A percentile compares a stretch with the other conserved stretches of the same genome.
Conservation (phyloP, 2,329 filamentous ascomycete species). For the Colletotrichum musicola region DNA sequence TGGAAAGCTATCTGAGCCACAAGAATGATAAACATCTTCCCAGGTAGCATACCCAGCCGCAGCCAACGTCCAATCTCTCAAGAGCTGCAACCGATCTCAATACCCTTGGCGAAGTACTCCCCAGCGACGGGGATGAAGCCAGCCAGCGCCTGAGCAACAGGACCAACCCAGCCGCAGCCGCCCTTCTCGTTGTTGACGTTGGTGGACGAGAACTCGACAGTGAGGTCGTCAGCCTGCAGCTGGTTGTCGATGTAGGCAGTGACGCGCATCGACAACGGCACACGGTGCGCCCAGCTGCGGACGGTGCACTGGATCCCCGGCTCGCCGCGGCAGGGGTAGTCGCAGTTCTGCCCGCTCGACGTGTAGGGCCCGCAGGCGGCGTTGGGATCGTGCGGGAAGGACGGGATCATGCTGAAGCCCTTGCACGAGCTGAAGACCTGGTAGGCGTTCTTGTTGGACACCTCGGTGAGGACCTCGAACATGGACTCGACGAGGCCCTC, state of each 20-base stretch:
- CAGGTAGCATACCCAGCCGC: no score
- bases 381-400: slow-evolving; percentile 6
- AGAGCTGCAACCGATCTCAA: slow-evolving; percentile 26
- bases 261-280: slow-evolving; percentile 36
- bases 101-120: slow-evolving; percentile 29
- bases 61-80: background rate
- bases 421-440: slow-evolving; percentile 36
- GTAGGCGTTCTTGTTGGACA: slow-evolving; percentile 31
- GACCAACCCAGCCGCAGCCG: slow-evolving; percentile 32
- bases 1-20: no score
- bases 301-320: slow-evolving; percentile 34
- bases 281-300: slow-evolving; percentile 35
- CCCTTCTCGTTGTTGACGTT: slow-evolving; percentile 19
- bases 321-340: slow-evolving; percentile 25
- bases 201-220: slow-evolving; percentile 32
- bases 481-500: slow-evolving; percentile 37
- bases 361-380: slow-evolving; percentile 28
- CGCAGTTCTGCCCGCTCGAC: slow-evolving; percentile 13
- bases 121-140: slow-evolving; percentile 34
- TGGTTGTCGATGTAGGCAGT: slow-evolving; percentile 38
- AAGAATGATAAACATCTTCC: no score
- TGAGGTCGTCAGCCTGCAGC: slow-evolving; percentile 38
- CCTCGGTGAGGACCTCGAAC: slow-evolving; percentile 32
- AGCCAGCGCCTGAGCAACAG: slow-evolving; percentile 28
- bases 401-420: slow-evolving; percentile 36